Evolutionary conservation across 202 grass and related monocot species (phyloP), one percentile per base, ranked within the genome.

Genomic region (Schoenoplectus triqueter): DNA sequence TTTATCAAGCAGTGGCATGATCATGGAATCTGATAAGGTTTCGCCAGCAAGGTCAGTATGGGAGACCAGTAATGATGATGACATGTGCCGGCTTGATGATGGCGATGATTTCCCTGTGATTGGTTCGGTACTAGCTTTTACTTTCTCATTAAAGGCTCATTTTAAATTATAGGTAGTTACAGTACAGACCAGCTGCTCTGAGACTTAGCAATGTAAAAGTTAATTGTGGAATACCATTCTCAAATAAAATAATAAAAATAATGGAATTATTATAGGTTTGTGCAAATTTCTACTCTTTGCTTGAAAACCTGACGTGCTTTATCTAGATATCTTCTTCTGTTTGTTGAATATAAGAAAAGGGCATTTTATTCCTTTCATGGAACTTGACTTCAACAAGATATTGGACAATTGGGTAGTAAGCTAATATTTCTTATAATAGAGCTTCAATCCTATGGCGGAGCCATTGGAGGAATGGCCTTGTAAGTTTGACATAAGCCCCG

Each of bases 381-480:
- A 31, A 31, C 31, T 31, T 15, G 15, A 78, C 55, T 51, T 86
- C 5, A 54, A 73, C 54, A 18, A 56, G 31, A 40, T 77, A 77
- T 41, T 57, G 21, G 51, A 56, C 51, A 57, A 51, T 21, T 2
- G 17, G 70, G 13, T 57, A 7, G 57, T 46, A 31, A 31, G 31
- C 31, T 31, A 31, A 31, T 31, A 31, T 31, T 31, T 79, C 45
- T 45, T 52, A 45, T 46, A 18, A 66, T 86, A 96, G 96, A 96
- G 90, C 89, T 99, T 94, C 71, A 96, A 92, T 91, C 93, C 90
- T 69, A 91, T 94, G 90, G 87, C 87, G 39, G 96, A 99, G 83
- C 90, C 93, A 50, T 86, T 94, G 74, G 96, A 98, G 80, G 70
- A 95, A 48, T 96, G 93, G 93, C 83, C 89, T 88, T 88, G 80